Conservation (phyloP, 345 rosid genomes). For the Mercurialis annua region DNA sequence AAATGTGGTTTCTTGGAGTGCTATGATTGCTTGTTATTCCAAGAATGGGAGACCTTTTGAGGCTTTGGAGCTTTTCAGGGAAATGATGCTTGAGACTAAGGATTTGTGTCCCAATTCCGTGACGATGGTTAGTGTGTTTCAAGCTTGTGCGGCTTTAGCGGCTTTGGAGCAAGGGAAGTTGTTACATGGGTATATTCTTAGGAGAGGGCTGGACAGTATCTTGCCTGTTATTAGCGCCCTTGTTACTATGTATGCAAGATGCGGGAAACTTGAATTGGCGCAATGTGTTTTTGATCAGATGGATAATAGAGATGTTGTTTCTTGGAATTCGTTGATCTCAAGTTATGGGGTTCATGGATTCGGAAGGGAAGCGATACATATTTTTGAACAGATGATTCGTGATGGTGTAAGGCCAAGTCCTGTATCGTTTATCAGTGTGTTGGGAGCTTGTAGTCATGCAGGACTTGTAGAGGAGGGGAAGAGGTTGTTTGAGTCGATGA, state of each 20-base stretch:
- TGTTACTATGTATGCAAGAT: constrained; percentile 29
- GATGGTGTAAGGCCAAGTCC: constrained; percentile 22
- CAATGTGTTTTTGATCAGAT: constrained; percentile 21
- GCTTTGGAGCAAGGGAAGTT: constrained; percentile 42
- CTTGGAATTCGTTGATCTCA: constrained; percentile 32
- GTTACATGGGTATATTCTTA: constrained; percentile 37
- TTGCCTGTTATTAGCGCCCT: constrained; percentile 29
- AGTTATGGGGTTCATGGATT: constrained; percentile 31
- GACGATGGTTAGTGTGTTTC: constrained; percentile 37
- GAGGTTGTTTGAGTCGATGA: constrained; percentile 25
- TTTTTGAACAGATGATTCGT: constrained; percentile 24
- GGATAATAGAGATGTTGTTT: constrained; percentile 25
- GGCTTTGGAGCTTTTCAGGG: constrained; percentile 30
- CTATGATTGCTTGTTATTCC: constrained; percentile 29
- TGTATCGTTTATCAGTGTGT: constrained; percentile 21
- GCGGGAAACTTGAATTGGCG: constrained; percentile 26
- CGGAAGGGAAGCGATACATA: constrained; percentile 27
- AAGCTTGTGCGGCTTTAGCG: constrained; percentile 38
- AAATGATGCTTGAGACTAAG: constrained; percentile 21
- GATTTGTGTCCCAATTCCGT: constrained; percentile 30
- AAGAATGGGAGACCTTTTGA: constrained; percentile 19
- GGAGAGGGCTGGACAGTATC: constrained; percentile 25
- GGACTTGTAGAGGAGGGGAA: constrained; percentile 31
- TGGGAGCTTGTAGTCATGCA: constrained; percentile 34
- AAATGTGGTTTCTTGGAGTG: constrained; percentile 36